Conservation (phyloP, 306 rosid genomes). For the Vigna radiata region DNA sequence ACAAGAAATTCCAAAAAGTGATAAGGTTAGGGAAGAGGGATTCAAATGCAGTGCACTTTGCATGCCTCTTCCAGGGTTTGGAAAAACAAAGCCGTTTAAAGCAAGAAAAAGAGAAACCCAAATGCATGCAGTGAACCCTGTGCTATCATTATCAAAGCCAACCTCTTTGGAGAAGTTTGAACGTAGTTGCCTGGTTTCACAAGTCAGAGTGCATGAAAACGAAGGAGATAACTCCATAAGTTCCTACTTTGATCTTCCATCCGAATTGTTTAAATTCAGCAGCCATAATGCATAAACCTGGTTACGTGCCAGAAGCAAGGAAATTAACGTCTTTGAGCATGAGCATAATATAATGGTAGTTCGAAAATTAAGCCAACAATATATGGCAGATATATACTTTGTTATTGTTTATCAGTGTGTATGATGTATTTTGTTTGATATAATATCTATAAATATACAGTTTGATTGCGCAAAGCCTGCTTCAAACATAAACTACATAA, state of each 20-base stretch:
- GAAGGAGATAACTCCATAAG: not conserved
- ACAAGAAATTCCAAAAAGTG: conserved; percentile 12
- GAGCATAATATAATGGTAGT: not conserved
- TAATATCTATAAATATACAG: not conserved
- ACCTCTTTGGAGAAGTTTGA: not conserved
- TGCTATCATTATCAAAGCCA: conserved; percentile 11
- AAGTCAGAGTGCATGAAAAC: not conserved
- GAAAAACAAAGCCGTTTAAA: conserved; percentile 3
- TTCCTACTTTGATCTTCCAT: conserved; percentile 20
- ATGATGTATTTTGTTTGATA: not conserved
- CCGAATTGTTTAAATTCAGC: conserved; percentile 19
- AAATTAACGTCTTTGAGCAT: not conserved
- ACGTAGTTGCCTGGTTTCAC: conserved; percentile 1
- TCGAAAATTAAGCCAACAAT: not conserved
- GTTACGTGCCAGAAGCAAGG: not conserved
- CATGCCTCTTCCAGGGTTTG: conserved; percentile 11
- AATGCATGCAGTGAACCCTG: not conserved
- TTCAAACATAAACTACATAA: not conserved
- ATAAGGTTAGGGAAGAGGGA: not conserved
- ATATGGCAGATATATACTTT: not conserved
- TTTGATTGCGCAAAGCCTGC: not conserved
- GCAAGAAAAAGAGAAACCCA: not conserved
- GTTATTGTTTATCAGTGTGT: not conserved
- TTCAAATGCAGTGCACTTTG: conserved; percentile 15
- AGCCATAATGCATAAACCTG: not conserved